Evolutionary conservation across 768 basidiomycete species (phyloP).

Genomic region (Peribolospora baueri): DNA sequence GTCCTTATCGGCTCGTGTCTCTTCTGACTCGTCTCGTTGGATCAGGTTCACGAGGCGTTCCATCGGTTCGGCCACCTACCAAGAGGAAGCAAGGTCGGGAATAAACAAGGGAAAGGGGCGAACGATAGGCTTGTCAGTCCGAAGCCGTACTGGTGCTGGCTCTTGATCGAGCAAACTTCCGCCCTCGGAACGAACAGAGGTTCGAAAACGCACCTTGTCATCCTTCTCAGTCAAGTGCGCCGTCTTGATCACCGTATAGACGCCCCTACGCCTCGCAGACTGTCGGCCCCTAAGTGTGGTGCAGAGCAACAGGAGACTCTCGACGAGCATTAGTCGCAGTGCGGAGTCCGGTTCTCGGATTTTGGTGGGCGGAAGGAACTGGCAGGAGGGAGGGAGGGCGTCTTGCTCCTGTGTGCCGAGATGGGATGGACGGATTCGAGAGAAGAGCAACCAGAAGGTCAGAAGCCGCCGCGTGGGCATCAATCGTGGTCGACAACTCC

Average conservation of each 20-base stretch:
- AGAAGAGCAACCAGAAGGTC: neutral
- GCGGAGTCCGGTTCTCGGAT: constrained; percentile 50
- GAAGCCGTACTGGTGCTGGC: neutral
- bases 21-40: constrained; percentile 17
- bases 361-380: constrained; percentile 70
- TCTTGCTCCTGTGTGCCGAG: constrained; percentile 47
- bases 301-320: constrained; percentile 65
- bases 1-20: neutral
- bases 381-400: constrained; percentile 51
- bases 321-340: constrained; percentile 61
- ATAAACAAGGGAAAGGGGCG: neutral
- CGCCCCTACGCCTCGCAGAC: constrained; percentile 48
- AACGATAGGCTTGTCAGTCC: constrained; percentile 1
- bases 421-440: neutral
- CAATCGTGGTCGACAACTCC: neutral
- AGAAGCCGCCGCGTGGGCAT: neutral
- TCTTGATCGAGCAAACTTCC: neutral
- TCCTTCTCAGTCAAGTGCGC: constrained; percentile 55
- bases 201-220: constrained; percentile 35
- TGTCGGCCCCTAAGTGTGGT: constrained; percentile 76
- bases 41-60: constrained; percentile 71
- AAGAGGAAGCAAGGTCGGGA: neutral
- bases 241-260: constrained; percentile 60
- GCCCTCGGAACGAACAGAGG: neutral
- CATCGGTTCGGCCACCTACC: constrained; percentile 60